Evolutionary conservation across 805 yeast genomes (phyloP).

Genomic region (Pichia cabralensis): DNA sequence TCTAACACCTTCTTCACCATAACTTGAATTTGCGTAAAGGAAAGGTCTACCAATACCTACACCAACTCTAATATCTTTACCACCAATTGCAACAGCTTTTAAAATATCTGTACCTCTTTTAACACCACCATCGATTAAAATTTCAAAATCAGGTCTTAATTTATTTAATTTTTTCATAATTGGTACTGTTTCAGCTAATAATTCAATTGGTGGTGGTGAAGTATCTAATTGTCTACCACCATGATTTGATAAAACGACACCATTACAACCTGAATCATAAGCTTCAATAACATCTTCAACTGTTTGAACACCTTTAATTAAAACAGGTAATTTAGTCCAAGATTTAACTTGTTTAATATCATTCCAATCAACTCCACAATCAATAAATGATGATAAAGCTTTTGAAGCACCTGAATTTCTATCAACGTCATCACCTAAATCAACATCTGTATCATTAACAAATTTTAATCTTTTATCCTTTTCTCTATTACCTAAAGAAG

Average conservation of each 20-base stretch:
- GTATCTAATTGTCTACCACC: constrained; percentile 87
- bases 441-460: constrained; percentile 35
- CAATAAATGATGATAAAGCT: constrained; percentile 80
- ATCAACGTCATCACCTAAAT: constrained; percentile 40
- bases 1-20: constrained; percentile 56
- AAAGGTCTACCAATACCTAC: constrained; percentile 66
- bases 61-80: constrained; percentile 59
- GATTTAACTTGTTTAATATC: constrained; percentile 48
- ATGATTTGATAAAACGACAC: constrained; percentile 79
- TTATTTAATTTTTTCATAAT: constrained; percentile 33
- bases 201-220: constrained; percentile 67
- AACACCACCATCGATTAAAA: constrained; percentile 61
- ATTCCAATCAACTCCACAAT: constrained; percentile 54
- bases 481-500: constrained; percentile 84
- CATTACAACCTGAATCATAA: constrained; percentile 59
- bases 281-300: constrained; percentile 72
- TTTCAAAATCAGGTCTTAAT: constrained; percentile 41
- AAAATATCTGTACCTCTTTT: constrained; percentile 59
- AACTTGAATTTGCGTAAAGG: constrained; percentile 51
- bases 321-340: constrained; percentile 53
- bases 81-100: constrained; percentile 61
- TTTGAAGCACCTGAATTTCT: constrained; percentile 75
- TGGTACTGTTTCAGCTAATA: constrained; percentile 61
- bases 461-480: constrained; percentile 33
- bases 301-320: constrained; percentile 78